phyloP scores from a whole-genome alignment of 2,329 filamentous ascomycete species.

The Thermoascus crustaceus region DNA sequence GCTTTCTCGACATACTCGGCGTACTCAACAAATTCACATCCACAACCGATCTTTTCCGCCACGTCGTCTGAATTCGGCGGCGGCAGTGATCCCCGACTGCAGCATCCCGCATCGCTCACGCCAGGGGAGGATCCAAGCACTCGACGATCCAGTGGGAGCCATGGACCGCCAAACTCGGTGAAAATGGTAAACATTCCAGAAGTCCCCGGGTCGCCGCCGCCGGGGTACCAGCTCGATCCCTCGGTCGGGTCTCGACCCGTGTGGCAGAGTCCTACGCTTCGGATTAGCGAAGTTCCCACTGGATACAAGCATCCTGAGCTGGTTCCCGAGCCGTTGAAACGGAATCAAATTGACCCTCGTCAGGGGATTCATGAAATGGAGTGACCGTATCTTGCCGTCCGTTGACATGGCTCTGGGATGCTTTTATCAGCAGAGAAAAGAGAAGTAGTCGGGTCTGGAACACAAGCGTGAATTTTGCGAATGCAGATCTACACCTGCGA shows the following conservation, averaged over 20 bases:
- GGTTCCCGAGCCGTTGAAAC: too few relatives aligned
- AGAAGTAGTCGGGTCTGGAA: too few relatives aligned
- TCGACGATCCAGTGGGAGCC: background rate
- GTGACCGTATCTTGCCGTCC: too few relatives aligned
- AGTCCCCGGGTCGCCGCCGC: background rate
- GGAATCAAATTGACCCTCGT: too few relatives aligned
- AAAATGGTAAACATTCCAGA: background rate
- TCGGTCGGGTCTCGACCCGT: background rate
- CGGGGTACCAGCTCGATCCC: background rate
- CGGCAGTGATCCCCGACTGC: background rate
- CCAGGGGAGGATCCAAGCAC: background rate
- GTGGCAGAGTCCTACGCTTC: conserved; percentile 13
- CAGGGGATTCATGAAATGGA: too few relatives aligned
- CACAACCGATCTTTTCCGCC: background rate
- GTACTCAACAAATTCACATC: background rate
- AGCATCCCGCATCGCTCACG: background rate
- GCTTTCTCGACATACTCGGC: background rate
- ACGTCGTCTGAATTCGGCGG: background rate
- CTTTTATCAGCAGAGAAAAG: too few relatives aligned
- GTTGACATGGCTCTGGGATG: too few relatives aligned
- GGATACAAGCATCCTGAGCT: too few relatives aligned
- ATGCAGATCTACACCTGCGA: too few relatives aligned
- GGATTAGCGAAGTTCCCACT: conserved; percentile 23
- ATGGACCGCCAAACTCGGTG: background rate
- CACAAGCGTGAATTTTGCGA: too few relatives aligned